A percentile compares a stretch with the other conserved stretches of the same genome.
phyloP scores from a whole-genome alignment of 768 basidiomycete genomes.

The Suillus subluteus region DNA sequence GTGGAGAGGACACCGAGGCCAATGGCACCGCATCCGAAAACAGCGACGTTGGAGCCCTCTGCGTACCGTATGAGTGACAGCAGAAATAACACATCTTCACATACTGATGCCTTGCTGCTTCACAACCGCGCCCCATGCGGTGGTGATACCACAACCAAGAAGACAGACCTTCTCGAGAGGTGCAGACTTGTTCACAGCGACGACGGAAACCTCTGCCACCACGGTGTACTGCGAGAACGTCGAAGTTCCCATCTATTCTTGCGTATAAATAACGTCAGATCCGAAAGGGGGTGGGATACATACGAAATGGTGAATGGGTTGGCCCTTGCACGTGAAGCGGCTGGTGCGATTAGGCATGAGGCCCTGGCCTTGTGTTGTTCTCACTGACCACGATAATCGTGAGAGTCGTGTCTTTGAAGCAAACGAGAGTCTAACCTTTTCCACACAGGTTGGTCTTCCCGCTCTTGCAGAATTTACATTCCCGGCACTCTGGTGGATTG shows the following conservation, averaged over 20 bases:
- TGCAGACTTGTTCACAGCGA: conserved; percentile 82
- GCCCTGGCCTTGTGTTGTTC: conserved; percentile 91
- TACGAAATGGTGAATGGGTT: conserved; percentile 91
- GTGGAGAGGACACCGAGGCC: conserved; percentile 93
- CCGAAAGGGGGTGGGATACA: conserved; percentile 33
- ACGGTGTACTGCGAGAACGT: conserved; percentile 99
- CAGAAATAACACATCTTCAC: conserved; percentile 28
- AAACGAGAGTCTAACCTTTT: conserved; percentile 54
- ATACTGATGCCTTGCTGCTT: conserved; percentile 87
- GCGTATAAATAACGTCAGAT: conserved; percentile 1
- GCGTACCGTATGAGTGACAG: conserved; percentile 9
- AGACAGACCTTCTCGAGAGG: conserved; percentile 97
- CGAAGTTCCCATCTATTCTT: conserved; percentile 92
- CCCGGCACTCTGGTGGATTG: conserved; percentile 69
- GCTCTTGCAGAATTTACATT: conserved; percentile 99
- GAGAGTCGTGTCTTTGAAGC: conserved; percentile 2
- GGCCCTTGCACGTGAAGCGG: conserved; percentile 89
- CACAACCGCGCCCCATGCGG: conserved; percentile 95
- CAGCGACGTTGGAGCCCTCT: conserved; percentile 88
- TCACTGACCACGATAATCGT: conserved; percentile 52
- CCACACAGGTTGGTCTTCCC: conserved; percentile 99
- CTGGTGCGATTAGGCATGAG: conserved; percentile 90
- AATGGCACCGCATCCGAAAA: conserved; percentile 97
- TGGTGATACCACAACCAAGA: conserved; percentile 95
- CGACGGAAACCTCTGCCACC: conserved; percentile 95